These are phyloP conservation scores for Metschnikowia lunata DNA, from an alignment of 805 yeast genomes.

Conservation along the genomic window DNA sequence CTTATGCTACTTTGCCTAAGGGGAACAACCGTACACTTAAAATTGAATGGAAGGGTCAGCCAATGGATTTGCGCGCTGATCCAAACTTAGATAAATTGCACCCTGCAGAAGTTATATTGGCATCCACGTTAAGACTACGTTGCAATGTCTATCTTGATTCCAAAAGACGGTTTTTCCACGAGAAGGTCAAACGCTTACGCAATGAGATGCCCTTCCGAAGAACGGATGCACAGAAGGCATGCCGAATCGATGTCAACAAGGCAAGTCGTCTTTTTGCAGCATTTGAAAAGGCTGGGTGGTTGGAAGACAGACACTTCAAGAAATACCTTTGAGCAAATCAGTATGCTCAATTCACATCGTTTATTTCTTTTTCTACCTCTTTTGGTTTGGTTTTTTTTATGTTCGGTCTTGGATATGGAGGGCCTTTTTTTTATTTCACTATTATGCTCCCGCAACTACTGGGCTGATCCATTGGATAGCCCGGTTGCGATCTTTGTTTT, in stretches of 20 bases:
- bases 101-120: constrained; percentile 85
- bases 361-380: constrained; percentile 1
- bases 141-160: constrained; percentile 71
- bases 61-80: constrained; percentile 82
- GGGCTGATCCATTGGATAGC: too few relatives aligned
- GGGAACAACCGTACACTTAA: constrained; percentile 63
- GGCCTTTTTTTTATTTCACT: neutral
- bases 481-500: too few relatives aligned
- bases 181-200: constrained; percentile 74
- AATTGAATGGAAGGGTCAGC: constrained; percentile 98
- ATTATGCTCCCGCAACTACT: neutral
- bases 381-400: constrained; percentile 6
- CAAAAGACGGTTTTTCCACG: constrained; percentile 75
- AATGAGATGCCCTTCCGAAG: constrained; percentile 79
- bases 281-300: constrained; percentile 89
- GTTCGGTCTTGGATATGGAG: constrained; percentile 1
- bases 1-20: constrained; percentile 55
- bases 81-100: constrained; percentile 71
- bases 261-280: constrained; percentile 89
- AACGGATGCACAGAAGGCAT: constrained; percentile 97
- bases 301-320: constrained; percentile 65
- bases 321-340: constrained; percentile 13
- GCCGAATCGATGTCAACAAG: constrained; percentile 94
- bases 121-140: constrained; percentile 86
- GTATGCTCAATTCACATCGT: neutral